Conservation (phyloP, 2,329 filamentous ascomycete species). For the Dryadomyces quercus-mongolicae region DNA sequence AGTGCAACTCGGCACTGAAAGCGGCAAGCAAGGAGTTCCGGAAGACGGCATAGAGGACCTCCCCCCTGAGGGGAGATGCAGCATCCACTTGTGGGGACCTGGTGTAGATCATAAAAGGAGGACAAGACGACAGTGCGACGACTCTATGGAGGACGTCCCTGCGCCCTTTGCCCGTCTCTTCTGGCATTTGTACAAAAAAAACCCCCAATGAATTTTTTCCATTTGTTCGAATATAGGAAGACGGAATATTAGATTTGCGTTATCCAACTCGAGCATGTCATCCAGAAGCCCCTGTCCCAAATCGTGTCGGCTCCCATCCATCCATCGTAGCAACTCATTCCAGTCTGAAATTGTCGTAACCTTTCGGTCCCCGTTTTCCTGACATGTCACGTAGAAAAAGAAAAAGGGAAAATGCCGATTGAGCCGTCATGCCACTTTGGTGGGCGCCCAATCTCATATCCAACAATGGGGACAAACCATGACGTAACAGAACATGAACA, state of each 20-base stretch:
- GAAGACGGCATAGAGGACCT: constrained; percentile 31
- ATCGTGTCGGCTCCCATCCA: background rate
- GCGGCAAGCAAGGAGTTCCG: constrained; percentile 46
- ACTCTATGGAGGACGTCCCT: background rate
- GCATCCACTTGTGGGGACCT: background rate
- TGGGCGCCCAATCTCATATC: too few species aligned
- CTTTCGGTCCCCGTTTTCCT: background rate
- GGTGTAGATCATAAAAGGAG: background rate
- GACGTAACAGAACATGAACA: too few species aligned
- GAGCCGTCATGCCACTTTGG: too few species aligned
- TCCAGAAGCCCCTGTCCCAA: background rate
- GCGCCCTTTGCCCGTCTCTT: background rate
- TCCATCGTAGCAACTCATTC: background rate
- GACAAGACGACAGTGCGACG: background rate
- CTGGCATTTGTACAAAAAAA: constrained; percentile 2
- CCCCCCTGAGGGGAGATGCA: background rate
- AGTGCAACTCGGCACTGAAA: constrained; percentile 78
- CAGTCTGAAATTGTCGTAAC: background rate
- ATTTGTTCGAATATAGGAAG: constrained; percentile 1
- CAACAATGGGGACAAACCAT: too few species aligned
- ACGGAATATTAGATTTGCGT: constrained; percentile 1
- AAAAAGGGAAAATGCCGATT: background rate
- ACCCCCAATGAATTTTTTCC: background rate
- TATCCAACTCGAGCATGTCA: background rate
- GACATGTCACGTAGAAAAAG: background rate